These are phyloP conservation scores for Saccharomycopsis crataegensis DNA, from an alignment of 1,139 yeast genomes.

Conservation along the genomic window DNA sequence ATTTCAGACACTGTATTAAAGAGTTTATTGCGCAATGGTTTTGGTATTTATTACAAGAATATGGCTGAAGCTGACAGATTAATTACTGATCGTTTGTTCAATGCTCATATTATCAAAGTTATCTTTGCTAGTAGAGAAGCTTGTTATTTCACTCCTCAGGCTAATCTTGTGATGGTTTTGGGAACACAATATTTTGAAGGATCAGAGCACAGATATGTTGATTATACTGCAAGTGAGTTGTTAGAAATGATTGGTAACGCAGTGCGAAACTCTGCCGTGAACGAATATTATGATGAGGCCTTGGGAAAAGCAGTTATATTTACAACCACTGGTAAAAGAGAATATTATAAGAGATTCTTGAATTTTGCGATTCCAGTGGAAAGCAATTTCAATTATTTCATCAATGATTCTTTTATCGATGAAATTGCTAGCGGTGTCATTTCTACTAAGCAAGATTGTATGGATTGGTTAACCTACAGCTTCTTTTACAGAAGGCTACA, in stretches of 20 bases:
- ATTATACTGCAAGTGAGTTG: constrained; percentile 59
- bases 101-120: constrained; percentile 42
- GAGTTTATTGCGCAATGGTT: constrained; percentile 48
- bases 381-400: constrained; percentile 50
- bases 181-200: constrained; percentile 75
- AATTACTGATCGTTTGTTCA: constrained; percentile 48
- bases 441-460: constrained; percentile 69
- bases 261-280: constrained; percentile 23
- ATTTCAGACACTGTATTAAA: constrained; percentile 42
- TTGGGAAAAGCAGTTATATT: constrained; percentile 43
- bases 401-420: constrained; percentile 62
- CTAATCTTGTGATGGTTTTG: constrained; percentile 50
- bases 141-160: constrained; percentile 42
- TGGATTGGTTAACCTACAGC: constrained; percentile 85
- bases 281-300: constrained; percentile 14
- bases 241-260: constrained; percentile 72
- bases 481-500: constrained; percentile 75
- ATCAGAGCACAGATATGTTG: constrained; percentile 59
- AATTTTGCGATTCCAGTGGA: constrained; percentile 78
- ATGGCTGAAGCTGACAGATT: constrained; percentile 50
- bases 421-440: constrained; percentile 68
- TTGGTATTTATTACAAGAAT: constrained; percentile 55
- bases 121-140: constrained; percentile 55
- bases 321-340: constrained; percentile 48
- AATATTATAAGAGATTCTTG: constrained; percentile 65